Base-by-base conservation (phyloP, 768 basidiomycete species). In the Sutorius australiensis region DNA sequence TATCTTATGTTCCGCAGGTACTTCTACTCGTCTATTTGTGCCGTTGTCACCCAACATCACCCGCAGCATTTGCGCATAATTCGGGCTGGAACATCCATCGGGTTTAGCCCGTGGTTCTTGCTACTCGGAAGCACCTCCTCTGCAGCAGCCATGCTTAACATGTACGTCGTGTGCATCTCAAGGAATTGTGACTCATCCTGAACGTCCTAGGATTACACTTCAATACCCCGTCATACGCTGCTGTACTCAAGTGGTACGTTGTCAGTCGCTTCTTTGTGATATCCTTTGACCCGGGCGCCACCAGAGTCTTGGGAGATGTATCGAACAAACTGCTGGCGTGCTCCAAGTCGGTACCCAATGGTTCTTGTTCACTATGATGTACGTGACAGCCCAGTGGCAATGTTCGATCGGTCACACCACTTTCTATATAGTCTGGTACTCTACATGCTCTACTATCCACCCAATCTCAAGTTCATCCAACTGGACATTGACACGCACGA, bases 401-500 rank as follows among this genome's bases (percentile, higher is more conserved):
- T 40, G 13, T 17, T 33, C 27, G 45, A n/a, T 41, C n/a, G 4
- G 36, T 16, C 21, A 40, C 30, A 47, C 13, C 46, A 24, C 19
- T 13, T 27, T 7, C n/a, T 8, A 16, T 33, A 59, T 11, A 98
- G 95, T 40, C 77, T 98, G 53, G 78, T 95, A 0, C 81, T 99
- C 2, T 98, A 90, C 73, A 85, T 99, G 74, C 74, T 89, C 37
- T 98, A 94, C 75, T 98, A 92, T 67, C 97, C 97, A 0, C 72
- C 78, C 6, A 82, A 89, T 61, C 82, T 88, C 64, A 97, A 95
- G 71, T 89, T 85, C 64, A 70, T 72, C 43, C 70, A 75, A 43
- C 60, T 78, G 9, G 69, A 73, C 46, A 62, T 75, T n/a, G 71
- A 76, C 50, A 56, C 69, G 0, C 71, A 78, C 37, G 76, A 79